A percentile compares a stretch with the other conserved stretches of the same genome.
Evolutionary conservation across 495 filamentous ascomycete species (phyloP).

Genomic region (Pyrenula aspistea): DNA sequence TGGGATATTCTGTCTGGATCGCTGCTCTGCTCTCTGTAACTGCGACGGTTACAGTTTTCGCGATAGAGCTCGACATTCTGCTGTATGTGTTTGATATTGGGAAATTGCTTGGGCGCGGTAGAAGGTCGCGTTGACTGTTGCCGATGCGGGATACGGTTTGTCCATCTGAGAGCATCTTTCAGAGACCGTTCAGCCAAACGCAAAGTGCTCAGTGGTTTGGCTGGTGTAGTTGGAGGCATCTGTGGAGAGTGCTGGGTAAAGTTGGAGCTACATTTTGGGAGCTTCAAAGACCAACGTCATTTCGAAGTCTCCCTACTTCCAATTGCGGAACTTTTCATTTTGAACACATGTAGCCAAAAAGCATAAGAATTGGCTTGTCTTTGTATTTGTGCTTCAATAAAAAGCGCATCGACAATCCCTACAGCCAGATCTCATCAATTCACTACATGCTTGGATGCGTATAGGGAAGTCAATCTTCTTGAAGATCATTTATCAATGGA

Average conservation of each 20-base stretch:
- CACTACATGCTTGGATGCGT: too few relatives aligned
- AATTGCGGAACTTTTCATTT: too few relatives aligned
- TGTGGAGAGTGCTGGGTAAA: neutral
- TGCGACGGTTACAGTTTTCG: conserved; percentile 72
- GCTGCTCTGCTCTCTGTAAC: conserved; percentile 62
- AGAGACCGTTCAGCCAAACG: neutral
- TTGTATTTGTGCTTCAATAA: too few relatives aligned
- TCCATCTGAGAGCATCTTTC: neutral
- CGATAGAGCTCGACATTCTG: conserved; percentile 65
- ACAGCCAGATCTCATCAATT: too few relatives aligned
- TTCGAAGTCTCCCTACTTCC: too few relatives aligned
- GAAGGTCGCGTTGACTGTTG: conserved; percentile 38
- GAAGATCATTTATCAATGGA: too few relatives aligned
- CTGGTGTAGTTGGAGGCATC: neutral
- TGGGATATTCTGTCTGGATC: conserved; percentile 26
- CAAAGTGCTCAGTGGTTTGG: neutral
- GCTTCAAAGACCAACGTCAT: neutral
- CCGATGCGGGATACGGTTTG: conserved; percentile 13
- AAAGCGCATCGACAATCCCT: too few relatives aligned
- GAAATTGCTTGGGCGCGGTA: conserved; percentile 65
- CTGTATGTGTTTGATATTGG: conserved; percentile 84
- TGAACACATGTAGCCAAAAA: too few relatives aligned
- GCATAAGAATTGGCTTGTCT: too few relatives aligned
- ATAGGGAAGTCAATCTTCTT: too few relatives aligned
- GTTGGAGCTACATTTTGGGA: neutral